Evolutionary conservation across 2,329 filamentous ascomycete genomes (phyloP).

Genomic region (Phoma sp.): DNA sequence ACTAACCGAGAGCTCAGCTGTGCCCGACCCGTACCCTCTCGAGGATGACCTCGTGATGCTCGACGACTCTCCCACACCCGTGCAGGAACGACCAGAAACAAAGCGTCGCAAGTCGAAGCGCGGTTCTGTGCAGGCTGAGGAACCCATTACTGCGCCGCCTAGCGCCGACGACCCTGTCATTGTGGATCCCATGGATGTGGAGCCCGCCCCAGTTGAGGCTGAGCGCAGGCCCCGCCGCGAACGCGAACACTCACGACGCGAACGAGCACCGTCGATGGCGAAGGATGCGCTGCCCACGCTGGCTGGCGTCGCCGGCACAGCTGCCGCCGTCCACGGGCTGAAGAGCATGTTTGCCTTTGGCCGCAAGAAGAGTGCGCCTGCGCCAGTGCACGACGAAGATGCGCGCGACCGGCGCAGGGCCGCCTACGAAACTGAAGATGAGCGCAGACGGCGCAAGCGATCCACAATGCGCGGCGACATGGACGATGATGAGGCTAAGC

Average conservation of each 20-base stretch:
- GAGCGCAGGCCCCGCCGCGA: slow-evolving; percentile 51
- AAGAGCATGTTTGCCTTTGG: slow-evolving; percentile 61
- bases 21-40: slow-evolving; percentile 67
- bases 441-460: slow-evolving; percentile 48
- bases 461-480: slow-evolving; percentile 43
- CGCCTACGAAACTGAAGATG: slow-evolving; percentile 48
- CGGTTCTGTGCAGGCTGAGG: slow-evolving; percentile 44
- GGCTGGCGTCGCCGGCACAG: slow-evolving; percentile 39
- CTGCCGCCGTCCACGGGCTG: slow-evolving; percentile 59
- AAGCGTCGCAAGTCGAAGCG: slow-evolving; percentile 53
- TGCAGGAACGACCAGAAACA: slow-evolving; percentile 43
- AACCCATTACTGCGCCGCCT: slow-evolving; percentile 46
- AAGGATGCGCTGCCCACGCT: slow-evolving; percentile 58
- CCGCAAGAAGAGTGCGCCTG: slow-evolving; percentile 41
- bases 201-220: slow-evolving; percentile 56
- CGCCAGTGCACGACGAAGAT: slow-evolving; percentile 39
- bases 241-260: slow-evolving; percentile 50
- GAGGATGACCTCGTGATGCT: slow-evolving; percentile 67
- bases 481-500: slow-evolving; percentile 49
- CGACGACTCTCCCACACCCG: slow-evolving; percentile 47
- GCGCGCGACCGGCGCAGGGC: slow-evolving; percentile 42
- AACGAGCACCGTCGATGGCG: slow-evolving; percentile 66
- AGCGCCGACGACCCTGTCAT: slow-evolving; percentile 55
- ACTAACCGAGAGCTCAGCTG: slow-evolving; percentile 46
- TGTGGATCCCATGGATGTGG: slow-evolving; percentile 47